Evolutionary conservation across 169 alveolate species (phyloP).

Genomic region (Cryptosporidium parvum): DNA sequence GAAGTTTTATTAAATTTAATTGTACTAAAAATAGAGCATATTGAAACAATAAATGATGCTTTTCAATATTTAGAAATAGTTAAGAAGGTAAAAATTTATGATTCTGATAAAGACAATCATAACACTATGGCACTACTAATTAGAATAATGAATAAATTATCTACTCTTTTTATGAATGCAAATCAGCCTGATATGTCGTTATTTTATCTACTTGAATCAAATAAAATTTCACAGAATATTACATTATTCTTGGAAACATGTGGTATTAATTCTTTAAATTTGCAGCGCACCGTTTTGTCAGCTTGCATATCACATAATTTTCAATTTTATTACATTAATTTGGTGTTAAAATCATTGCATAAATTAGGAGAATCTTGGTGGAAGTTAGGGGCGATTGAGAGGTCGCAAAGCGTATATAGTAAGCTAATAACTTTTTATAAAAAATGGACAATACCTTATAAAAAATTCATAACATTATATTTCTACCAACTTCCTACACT

Average conservation of each 20-base stretch:
- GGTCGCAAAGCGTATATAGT: conserved; percentile 21
- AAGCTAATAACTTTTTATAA: not conserved
- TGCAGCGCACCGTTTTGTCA: not conserved
- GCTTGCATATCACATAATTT: not conserved
- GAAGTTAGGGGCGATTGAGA: conserved; percentile 64
- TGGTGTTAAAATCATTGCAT: not conserved
- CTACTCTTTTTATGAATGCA: conserved; percentile 3
- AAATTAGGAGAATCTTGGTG: conserved; percentile 40
- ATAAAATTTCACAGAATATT: conserved; percentile 3
- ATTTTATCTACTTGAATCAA: conserved; percentile 26
- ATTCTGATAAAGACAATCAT: not conserved
- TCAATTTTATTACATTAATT: not conserved
- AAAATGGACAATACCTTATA: conserved; percentile 42
- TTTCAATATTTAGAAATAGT: not conserved
- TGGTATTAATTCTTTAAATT: not conserved
- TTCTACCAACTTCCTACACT: conserved; percentile 36
- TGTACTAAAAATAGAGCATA: conserved; percentile 4
- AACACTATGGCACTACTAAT: not conserved
- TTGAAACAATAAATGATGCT: not conserved
- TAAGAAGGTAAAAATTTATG: not conserved
- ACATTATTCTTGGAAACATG: not conserved
- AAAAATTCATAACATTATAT: not conserved
- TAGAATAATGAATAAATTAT: conserved; percentile 27
- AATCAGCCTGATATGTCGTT: conserved; percentile 34
- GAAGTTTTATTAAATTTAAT: conserved; percentile 5